phyloP scores from a whole-genome alignment of 2,329 filamentous ascomycete species.

The Pseudogymnoascus sp. region DNA sequence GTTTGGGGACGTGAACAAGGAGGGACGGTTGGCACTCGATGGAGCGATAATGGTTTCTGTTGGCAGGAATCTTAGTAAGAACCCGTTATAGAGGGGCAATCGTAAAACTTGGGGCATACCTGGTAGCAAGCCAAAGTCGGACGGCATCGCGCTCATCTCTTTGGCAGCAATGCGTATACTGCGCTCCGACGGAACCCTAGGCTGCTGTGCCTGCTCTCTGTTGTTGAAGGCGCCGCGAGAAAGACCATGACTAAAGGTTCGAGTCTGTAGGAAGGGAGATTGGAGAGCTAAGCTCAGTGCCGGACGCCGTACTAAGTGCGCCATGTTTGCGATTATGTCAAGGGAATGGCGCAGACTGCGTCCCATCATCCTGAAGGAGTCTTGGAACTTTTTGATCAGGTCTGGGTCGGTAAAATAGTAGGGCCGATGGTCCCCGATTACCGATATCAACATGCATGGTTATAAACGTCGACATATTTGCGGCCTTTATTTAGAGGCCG shows the following conservation, averaged over 20 bases:
- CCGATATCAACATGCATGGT: background rate
- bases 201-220: slow-evolving; percentile 7
- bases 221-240: background rate
- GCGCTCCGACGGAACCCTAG: background rate
- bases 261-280: background rate
- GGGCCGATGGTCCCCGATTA: slow-evolving; percentile 14
- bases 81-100: slow-evolving; percentile 12
- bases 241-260: background rate
- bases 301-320: background rate
- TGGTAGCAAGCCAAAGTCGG: slow-evolving; percentile 17
- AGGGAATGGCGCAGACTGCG: slow-evolving; percentile 11
- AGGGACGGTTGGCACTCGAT: slow-evolving; percentile 25
- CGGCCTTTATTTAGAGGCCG: background rate
- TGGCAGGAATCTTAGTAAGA: slow-evolving; percentile 18
- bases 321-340: background rate
- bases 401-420: slow-evolving; percentile 15
- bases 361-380: slow-evolving; percentile 12
- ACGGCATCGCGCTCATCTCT: slow-evolving; percentile 15
- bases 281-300: background rate
- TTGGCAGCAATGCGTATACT: slow-evolving; percentile 12
- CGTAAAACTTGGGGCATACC: slow-evolving; percentile 12
- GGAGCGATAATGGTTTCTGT: slow-evolving; percentile 32
- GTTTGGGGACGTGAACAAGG: slow-evolving; percentile 23
- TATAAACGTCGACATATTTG: background rate
- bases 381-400: slow-evolving; percentile 11